Percentiles rank a stretch among this genome's conserved stretches.
Evolutionary conservation across 1,284 basidiomycete species (phyloP).

Genomic region (Mycosarcoma mackinlayi): DNA sequence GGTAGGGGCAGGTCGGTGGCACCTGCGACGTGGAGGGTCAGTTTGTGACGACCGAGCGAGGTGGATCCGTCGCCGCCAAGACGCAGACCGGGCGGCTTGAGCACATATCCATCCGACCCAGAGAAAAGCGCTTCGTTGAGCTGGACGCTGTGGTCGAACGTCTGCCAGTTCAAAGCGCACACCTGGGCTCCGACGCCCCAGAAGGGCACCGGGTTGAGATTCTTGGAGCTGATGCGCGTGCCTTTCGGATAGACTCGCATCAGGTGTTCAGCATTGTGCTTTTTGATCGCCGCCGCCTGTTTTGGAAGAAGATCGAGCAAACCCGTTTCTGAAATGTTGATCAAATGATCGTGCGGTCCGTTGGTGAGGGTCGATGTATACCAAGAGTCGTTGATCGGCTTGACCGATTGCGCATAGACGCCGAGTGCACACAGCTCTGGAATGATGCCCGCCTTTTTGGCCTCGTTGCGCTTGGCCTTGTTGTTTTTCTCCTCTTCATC

Average conservation of each 20-base stretch:
- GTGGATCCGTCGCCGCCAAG: conserved; percentile 46
- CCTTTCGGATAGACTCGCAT: conserved; percentile 75
- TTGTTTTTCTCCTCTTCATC: conserved; percentile 42
- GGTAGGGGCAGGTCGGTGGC: conserved; percentile 57
- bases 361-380: conserved; percentile 48
- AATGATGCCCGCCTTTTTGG: conserved; percentile 55
- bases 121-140: conserved; percentile 77
- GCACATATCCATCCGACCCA: conserved; percentile 74
- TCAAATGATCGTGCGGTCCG: conserved; percentile 68
- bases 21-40: conserved; percentile 56
- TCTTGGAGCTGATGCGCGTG: conserved; percentile 71
- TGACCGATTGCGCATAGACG: conserved; percentile 61
- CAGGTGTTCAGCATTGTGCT: conserved; percentile 71
- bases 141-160: conserved; percentile 64
- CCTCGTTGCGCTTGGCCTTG: conserved; percentile 29
- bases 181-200: conserved; percentile 75
- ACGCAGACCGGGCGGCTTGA: conserved; percentile 70
- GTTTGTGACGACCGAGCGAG: conserved; percentile 30
- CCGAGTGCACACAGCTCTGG: conserved; percentile 59
- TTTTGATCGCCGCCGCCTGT: conserved; percentile 55
- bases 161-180: conserved; percentile 77
- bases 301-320: conserved; percentile 70
- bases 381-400: conserved; percentile 58
- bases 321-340: conserved; percentile 75
- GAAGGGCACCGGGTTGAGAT: conserved; percentile 68